These are phyloP conservation scores for Scutellaria barbata DNA, from an alignment of 257 asterid species.

Conservation along the genomic window DNA sequence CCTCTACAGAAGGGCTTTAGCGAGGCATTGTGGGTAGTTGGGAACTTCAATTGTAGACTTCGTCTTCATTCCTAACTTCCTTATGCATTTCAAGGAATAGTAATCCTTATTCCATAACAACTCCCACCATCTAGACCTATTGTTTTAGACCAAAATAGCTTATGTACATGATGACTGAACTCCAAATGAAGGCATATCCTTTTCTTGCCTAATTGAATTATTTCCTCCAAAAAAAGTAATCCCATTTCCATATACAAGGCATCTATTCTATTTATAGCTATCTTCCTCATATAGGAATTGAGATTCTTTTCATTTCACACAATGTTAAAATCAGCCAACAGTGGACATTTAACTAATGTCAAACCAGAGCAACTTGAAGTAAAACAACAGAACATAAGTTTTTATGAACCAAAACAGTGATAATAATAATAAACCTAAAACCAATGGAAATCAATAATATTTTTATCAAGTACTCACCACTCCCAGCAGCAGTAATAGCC, in stretches of 20 bases:
- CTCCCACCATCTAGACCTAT: conserved; percentile 9
- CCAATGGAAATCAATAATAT: not conserved
- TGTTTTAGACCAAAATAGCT: conserved; percentile 10
- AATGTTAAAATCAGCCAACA: conserved; percentile 13
- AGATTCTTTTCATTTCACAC: not conserved
- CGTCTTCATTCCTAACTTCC: not conserved
- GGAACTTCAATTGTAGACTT: not conserved
- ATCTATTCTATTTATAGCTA: conserved; percentile 10
- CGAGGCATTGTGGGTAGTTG: conserved; percentile 1
- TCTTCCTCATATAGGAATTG: not conserved
- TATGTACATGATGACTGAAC: conserved; percentile 26
- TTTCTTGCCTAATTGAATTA: conserved; percentile 24
- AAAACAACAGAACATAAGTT: conserved; percentile 1
- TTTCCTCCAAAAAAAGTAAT: conserved; percentile 18
- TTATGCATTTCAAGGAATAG: not conserved
- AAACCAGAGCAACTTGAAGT: conserved; percentile 16
- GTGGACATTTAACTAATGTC: not conserved
- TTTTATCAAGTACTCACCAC: conserved; percentile 56
- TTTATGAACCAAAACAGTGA: conserved; percentile 11
- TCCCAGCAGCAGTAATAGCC: conserved; percentile 96
- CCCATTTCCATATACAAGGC: conserved; percentile 27
- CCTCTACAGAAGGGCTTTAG: conserved; percentile 15
- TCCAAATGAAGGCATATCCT: conserved; percentile 28
- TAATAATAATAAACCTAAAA: not conserved
- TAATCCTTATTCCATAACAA: conserved; percentile 19